Evolutionary conservation across 805 yeast genomes (phyloP), one percentile per base, ranked within the genome.

Genomic region (Metschnikowia aberdeeniae): DNA sequence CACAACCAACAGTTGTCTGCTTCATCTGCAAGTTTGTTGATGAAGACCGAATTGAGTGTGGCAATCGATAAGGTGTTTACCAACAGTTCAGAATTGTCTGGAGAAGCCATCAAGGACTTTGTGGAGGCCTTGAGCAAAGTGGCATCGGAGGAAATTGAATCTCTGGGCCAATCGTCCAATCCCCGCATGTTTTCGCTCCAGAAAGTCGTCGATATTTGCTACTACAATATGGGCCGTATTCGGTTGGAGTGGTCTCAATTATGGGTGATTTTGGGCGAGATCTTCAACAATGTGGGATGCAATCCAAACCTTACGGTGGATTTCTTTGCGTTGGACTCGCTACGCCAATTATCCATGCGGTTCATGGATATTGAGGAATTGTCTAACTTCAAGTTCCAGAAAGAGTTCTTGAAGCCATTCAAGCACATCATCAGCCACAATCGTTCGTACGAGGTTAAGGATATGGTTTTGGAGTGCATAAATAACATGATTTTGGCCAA

Each of bases 141-240:
- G 24, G 86, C 96, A 0, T 70, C 80, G 34, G 97, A 90, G 58
- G 99, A 93, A 63, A 89, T 93, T 50, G 89, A 86, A 51, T 84
- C 95, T 0, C 85, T 95, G 1, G 90, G 89, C 6, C 81, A 81
- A 58, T 82, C 90, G 36, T 72, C 77, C 6, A 81, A 87, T 50
- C 99, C 98, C 32, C 76, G 99, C 62, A 84, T 89, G 67, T 95
- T 88, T 61, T 87, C 98, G 0, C 69, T 93, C 51, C 98, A 89
- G 60, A 93, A 93, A 61, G 86, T 93, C 75, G 96, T 93, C 42
- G 99, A 95, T 66, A 95, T 93, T 35, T 92, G 97, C 66, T 92
- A 93, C 65, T 93, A 95, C 71, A 95, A 95, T 63, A 93, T 93
- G 97, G 82, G 82, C 41, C 86, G 99, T 71, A 90, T 93, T 56